These are phyloP conservation scores for Blastocladiella emersonii DNA, from an alignment of 371 early-diverging fungal species.

Conservation along the genomic window DNA sequence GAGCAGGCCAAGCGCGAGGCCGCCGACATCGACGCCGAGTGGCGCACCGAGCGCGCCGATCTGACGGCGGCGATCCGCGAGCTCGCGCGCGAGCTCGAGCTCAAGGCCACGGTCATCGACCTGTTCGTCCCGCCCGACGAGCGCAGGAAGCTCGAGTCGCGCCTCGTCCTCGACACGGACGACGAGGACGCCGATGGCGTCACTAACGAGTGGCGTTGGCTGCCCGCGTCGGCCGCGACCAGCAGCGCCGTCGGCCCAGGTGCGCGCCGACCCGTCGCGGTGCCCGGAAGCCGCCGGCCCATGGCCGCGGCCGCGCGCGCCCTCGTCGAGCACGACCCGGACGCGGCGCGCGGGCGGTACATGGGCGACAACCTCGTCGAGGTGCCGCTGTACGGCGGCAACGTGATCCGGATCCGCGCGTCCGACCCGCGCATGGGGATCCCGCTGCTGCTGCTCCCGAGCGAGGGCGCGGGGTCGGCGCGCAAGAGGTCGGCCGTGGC, in stretches of 20 bases:
- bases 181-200: slow-evolving; percentile 14
- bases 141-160: slow-evolving; percentile 22
- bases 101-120: slow-evolving; percentile 22
- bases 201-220: neutral
- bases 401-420: neutral
- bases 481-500: no score
- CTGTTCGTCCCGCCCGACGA: slow-evolving; percentile 38
- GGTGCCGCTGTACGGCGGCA: neutral
- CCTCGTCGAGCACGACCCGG: neutral
- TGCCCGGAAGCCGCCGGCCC: neutral
- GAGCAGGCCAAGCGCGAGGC: slow-evolving; percentile 16
- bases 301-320: neutral
- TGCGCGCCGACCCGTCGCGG: neutral
- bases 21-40: slow-evolving; percentile 20
- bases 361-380: neutral
- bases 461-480: no score
- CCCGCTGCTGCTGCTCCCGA: neutral
- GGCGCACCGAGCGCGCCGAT: slow-evolving; percentile 20
- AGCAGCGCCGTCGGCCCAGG: neutral
- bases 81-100: slow-evolving; percentile 16
- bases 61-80: slow-evolving; percentile 22
- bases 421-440: neutral
- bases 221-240: neutral
- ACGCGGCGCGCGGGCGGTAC: neutral
- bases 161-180: slow-evolving; percentile 29